phyloP scores from a whole-genome alignment of 139 green algal species.

The Chlamydomonas schloesseri region DNA sequence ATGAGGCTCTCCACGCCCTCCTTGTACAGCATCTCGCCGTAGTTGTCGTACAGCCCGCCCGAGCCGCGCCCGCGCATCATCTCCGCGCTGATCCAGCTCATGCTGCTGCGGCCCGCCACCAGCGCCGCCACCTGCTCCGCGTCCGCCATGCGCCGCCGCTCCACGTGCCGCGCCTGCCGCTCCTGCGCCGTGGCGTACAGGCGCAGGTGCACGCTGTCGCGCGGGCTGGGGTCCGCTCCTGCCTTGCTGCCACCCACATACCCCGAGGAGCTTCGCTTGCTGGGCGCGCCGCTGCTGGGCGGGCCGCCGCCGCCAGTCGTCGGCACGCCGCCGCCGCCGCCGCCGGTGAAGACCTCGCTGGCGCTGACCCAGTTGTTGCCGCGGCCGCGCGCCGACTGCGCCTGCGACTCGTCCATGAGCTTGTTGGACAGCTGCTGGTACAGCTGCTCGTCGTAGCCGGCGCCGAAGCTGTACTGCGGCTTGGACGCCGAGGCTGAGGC shows the following conservation, averaged over 20 bases:
- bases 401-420: conserved; percentile 42
- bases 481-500: not conserved
- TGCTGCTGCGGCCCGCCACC: conserved; percentile 52
- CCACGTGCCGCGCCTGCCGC: conserved; percentile 57
- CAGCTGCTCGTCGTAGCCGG: conserved; percentile 46
- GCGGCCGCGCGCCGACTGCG: not conserved
- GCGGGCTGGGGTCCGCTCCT: not conserved
- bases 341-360: conserved; percentile 16
- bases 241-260: not conserved
- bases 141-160: conserved; percentile 54
- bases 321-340: not conserved
- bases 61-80: conserved; percentile 74
- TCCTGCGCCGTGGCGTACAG: conserved; percentile 72
- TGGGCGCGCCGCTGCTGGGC: conserved; percentile 12
- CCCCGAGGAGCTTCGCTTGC: conserved; percentile 34
- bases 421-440: conserved; percentile 59
- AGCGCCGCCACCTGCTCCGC: conserved; percentile 45
- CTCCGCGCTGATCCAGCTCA: conserved; percentile 75
- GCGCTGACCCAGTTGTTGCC: conserved; percentile 36
- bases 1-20: conserved; percentile 74
- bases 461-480: conserved; percentile 50
- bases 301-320: too few relatives aligned
- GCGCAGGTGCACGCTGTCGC: conserved; percentile 58
- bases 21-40: conserved; percentile 88
- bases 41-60: conserved; percentile 75